Conservation (phyloP, 2,329 filamentous ascomycete species). For the Diaporthe eres region DNA sequence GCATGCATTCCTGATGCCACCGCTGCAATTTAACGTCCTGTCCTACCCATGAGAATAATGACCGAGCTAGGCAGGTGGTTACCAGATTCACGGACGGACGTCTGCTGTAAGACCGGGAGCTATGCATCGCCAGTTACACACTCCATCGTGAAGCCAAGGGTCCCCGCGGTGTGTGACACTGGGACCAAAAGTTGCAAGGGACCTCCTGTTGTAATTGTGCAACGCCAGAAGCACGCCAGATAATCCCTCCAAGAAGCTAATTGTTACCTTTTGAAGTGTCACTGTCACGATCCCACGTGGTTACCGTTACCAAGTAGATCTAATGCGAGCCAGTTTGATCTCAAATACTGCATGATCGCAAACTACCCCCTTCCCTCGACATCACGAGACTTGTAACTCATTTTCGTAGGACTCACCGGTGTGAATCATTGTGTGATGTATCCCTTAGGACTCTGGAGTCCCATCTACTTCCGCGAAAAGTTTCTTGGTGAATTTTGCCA, state of each 20-base stretch:
- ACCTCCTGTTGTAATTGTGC: conserved; percentile 18
- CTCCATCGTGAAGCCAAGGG: conserved; percentile 5
- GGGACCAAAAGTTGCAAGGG: conserved; percentile 10
- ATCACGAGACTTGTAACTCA: conserved; percentile 13
- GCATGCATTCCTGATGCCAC: conserved; percentile 20
- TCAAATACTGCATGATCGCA: conserved; percentile 23
- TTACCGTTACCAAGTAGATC: background rate
- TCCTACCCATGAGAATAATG: conserved; percentile 1
- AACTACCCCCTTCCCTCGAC: conserved; percentile 14
- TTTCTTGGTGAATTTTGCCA: background rate
- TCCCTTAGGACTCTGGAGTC: background rate
- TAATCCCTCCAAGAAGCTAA: background rate
- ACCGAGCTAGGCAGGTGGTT: conserved; percentile 12
- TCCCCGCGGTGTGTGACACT: conserved; percentile 29
- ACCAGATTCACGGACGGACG: conserved; percentile 15
- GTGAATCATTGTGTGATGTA: background rate
- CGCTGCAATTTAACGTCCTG: conserved; percentile 1
- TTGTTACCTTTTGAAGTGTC: background rate
- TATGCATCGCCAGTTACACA: conserved; percentile 11
- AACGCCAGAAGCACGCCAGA: conserved; percentile 23
- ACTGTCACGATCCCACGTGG: conserved; percentile 10
- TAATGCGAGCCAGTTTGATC: background rate
- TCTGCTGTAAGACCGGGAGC: conserved; percentile 10
- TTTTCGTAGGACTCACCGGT: background rate
- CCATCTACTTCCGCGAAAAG: background rate